Evolutionary conservation across 257 asterid genomes (phyloP).

Genomic region (Salvia hispanica): DNA sequence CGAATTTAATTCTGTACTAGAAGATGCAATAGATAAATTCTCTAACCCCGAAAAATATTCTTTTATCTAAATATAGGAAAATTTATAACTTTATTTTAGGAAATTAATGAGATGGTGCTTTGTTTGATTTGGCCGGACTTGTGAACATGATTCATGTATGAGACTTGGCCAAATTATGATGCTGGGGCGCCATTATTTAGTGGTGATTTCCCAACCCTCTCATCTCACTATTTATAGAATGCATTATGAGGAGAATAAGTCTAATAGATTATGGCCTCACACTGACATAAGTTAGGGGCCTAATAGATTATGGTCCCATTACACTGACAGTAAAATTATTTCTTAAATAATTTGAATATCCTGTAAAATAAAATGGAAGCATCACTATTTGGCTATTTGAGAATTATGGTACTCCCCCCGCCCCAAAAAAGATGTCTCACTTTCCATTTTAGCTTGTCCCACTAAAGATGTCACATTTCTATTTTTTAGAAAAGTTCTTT

Average conservation of each 20-base stretch:
- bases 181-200: not conserved
- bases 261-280: constrained; percentile 16
- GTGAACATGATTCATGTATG: not conserved
- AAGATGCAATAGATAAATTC: too few species aligned
- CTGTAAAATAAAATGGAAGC: not conserved
- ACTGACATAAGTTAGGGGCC: not conserved
- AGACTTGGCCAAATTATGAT: constrained; percentile 8
- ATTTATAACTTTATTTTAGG: not conserved
- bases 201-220: constrained; percentile 1
- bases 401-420: too few species aligned
- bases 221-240: not conserved
- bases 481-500: too few species aligned
- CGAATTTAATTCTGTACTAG: not conserved
- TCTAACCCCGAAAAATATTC: too few species aligned
- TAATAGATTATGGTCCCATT: constrained; percentile 13
- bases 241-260: not conserved
- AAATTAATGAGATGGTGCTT: not conserved
- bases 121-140: not conserved
- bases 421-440: too few species aligned
- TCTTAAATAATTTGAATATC: constrained; percentile 6
- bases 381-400: constrained; percentile 7
- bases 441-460: too few species aligned
- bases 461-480: too few species aligned
- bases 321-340: not conserved
- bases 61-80: not conserved